Evolutionary conservation across 139 green algal species (phyloP).

Genomic region (Zygnema circumcarinatum): DNA sequence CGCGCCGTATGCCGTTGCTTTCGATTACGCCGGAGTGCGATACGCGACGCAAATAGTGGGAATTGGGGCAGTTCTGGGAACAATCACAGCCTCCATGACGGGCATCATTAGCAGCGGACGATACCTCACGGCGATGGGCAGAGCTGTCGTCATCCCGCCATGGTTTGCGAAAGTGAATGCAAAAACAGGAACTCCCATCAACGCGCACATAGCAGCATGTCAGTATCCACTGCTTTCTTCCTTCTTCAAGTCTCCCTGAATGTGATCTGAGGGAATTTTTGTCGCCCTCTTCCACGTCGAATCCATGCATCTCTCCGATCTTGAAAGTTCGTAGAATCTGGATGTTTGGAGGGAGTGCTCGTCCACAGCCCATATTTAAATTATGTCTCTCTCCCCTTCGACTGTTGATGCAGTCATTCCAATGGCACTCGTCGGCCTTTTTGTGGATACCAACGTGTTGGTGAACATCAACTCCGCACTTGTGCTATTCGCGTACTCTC

Average conservation of each 20-base stretch:
- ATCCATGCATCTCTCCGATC: too few species aligned
- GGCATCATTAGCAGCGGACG: background rate
- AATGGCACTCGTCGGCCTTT: background rate
- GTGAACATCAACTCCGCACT: background rate
- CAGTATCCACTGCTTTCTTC: background rate
- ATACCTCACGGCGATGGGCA: background rate
- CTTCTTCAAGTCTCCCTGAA: too few species aligned
- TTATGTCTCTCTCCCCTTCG: too few species aligned
- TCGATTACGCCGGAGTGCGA: background rate
- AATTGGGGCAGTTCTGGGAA: constrained; percentile 18
- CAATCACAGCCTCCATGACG: background rate
- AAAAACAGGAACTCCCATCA: background rate
- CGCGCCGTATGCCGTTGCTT: constrained; percentile 63
- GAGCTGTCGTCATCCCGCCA: background rate
- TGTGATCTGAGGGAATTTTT: too few species aligned
- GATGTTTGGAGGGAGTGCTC: too few species aligned
- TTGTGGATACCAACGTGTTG: background rate
- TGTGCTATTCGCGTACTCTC: background rate
- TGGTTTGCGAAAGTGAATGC: background rate
- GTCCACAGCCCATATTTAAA: too few species aligned
- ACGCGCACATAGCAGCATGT: background rate
- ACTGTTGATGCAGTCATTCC: background rate
- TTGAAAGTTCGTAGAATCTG: too few species aligned
- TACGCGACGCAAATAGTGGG: constrained; percentile 24
- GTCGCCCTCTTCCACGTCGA: too few species aligned